Base-by-base conservation (phyloP, 768 basidiomycete genomes). In the Neoboletus subvelutipes region DNA sequence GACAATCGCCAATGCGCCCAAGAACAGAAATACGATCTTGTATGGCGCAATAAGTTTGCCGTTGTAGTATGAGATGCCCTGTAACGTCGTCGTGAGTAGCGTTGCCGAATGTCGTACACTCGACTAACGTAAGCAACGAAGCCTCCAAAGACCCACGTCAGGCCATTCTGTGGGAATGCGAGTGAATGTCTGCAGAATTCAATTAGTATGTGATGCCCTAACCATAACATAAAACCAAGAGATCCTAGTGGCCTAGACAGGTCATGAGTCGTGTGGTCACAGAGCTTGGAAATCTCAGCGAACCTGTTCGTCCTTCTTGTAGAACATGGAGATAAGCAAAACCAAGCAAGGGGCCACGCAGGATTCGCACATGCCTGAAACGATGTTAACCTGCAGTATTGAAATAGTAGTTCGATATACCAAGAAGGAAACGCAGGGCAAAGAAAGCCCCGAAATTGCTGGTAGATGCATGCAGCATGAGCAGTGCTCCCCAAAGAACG, bases 151-250 rank as follows among this genome's bases (percentile, higher is more conserved):
- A 82, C 73, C 56, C 77, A 77, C 0, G 84, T 85, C 6, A 85
- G 70, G 34, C 82, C 82, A 51, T 84, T 86, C 83, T 85, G 59
- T 45, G 42, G 6, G 36, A 55, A n/a, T n/a, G 29, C 3, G 10
- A 10, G 31, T 36, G 12, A 42, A 29, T 13, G 10, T 36, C 42
- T 57, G 18, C 7, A 41, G 11, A 31, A n/a, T n/a, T n/a, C n/a
- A n/a, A n/a, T 17, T 15, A 39, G 39, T 45, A 46, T 31, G 8
- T 53, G 8, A 29, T 13, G 31, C 51, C 37, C 67, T 24, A 63
- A 83, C 85, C 83, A 86, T 84, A 31, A 84, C 76, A 68, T 87
- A 87, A 69, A 87, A 87, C 78, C 80, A 85, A 5, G 82, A 80
- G 18, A 87, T 81, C 8, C 85, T 77, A 18, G 73, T 77, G 0